Conservation (phyloP, 306 rosid genomes). For the Albizia julibrissin region DNA sequence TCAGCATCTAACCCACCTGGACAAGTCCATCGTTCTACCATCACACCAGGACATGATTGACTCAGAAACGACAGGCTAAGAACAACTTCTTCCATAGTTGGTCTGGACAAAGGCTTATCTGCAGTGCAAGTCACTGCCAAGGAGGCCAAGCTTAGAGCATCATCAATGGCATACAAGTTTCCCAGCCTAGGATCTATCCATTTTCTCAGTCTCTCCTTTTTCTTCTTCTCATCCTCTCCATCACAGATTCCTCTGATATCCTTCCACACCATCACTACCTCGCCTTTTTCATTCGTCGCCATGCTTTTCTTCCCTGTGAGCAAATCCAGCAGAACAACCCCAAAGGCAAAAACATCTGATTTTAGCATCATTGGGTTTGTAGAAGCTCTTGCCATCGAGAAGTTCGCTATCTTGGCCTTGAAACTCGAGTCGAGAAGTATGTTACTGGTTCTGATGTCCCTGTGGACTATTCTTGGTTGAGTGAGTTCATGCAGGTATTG, state of each 20-base stretch:
- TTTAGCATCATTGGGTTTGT: constrained; percentile 47
- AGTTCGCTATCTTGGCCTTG: constrained; percentile 83
- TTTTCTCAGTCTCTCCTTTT: constrained; percentile 47
- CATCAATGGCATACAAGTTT: constrained; percentile 46
- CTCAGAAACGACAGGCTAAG: constrained; percentile 56
- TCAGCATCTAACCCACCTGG: constrained; percentile 15
- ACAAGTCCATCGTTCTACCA: constrained; percentile 22
- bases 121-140: constrained; percentile 63
- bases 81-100: constrained; percentile 56
- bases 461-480: constrained; percentile 70
- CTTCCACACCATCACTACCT: constrained; percentile 73
- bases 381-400: constrained; percentile 64
- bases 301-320: constrained; percentile 67
- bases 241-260: constrained; percentile 56
- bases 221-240: constrained; percentile 50
- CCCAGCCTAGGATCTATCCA: constrained; percentile 74
- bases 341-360: constrained; percentile 70
- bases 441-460: constrained; percentile 68
- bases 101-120: constrained; percentile 58
- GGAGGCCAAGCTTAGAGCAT: constrained; percentile 58
- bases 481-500: constrained; percentile 89
- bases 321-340: constrained; percentile 66
- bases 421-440: constrained; percentile 65
- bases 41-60: constrained; percentile 25
- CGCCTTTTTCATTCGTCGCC: constrained; percentile 48